Evolutionary conservation across 2,329 filamentous ascomycete genomes (phyloP).

Genomic region (Cytospora chrysosperma): DNA sequence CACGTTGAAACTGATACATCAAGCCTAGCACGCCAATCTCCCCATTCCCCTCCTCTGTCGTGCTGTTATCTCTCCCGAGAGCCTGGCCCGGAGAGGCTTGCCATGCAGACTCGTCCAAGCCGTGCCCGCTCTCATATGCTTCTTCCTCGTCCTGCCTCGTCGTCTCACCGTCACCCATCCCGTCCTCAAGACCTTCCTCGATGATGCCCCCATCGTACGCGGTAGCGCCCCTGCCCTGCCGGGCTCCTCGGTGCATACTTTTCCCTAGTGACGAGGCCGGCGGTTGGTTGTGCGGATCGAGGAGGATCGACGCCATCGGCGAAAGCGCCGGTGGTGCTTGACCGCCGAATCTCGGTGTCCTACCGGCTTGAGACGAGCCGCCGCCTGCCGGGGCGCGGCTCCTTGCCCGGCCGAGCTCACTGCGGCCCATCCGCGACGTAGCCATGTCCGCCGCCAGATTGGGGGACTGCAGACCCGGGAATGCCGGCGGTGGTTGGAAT

Average conservation of each 20-base stretch:
- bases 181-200: constrained; percentile 55
- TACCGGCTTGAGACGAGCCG: constrained; percentile 35
- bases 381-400: constrained; percentile 39
- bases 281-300: constrained; percentile 76
- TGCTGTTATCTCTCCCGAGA: constrained; percentile 53
- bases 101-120: constrained; percentile 59
- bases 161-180: constrained; percentile 36
- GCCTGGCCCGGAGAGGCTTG: constrained; percentile 54
- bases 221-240: constrained; percentile 35
- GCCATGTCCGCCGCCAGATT: constrained; percentile 57
- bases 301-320: constrained; percentile 69
- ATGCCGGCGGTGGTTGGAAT: constrained; percentile 74
- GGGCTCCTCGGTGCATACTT: constrained; percentile 45
- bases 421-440: constrained; percentile 47
- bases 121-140: constrained; percentile 50
- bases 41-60: constrained; percentile 43
- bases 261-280: constrained; percentile 46
- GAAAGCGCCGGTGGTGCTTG: constrained; percentile 50
- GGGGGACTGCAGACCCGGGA: constrained; percentile 68
- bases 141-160: constrained; percentile 61
- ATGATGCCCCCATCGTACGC: constrained; percentile 53
- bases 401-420: constrained; percentile 41
- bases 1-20: constrained; percentile 59
- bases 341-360: constrained; percentile 46
- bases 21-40: constrained; percentile 57